Base-by-base conservation (phyloP, 345 rosid genomes). In the Bruguiera sexangula region DNA sequence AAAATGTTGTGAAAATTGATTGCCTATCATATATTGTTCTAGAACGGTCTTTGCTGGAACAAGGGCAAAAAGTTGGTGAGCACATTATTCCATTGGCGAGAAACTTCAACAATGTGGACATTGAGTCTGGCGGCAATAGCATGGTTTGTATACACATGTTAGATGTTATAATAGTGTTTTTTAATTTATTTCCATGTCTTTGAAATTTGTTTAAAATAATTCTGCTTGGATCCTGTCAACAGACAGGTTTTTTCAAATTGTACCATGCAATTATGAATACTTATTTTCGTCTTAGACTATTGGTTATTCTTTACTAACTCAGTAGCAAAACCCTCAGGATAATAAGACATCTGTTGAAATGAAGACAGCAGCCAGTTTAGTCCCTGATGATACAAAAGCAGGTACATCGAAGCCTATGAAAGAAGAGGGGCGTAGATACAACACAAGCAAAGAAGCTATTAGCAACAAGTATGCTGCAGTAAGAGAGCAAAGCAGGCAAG, bases 1-100 rank as follows among this genome's bases (percentile, higher is more conserved):
- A 24, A 0, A 0, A 21, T 56, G 18, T 24, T 56, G 16, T 24
- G 26, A 16, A 24, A 8, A 3, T 43, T 56, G 60, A 56, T 56
- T 56, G 13, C 3, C 60, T 16, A 21, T 10, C 6, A 3, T 19
- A 53, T 15, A 36, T 24, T 75, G 71, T 46, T 60, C 24, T 82
- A 96, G 99, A 92, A 72, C 85, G 96, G 69, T 77, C 85, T 8
- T 96, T 95, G 96, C 88, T 92, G 39, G 97, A 92, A 65, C 88
- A 92, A 84, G 97, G 99, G 63, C 81, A 73, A 69, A 83, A 79
- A 65, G 87, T 92, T 51, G 99, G 98, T 24, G 99, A 96, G 82
- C 90, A 83, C 76, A 96, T 96, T 73, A 75, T 96, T 60, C 99
- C 99, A 62, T 72, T 90, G 81, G 95, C 97, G 7, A 85, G 97